Evolutionary conservation across 2,329 filamentous ascomycete species (phyloP), one percentile per base, ranked within the genome.

Genomic region (Clonostachys chloroleuca): DNA sequence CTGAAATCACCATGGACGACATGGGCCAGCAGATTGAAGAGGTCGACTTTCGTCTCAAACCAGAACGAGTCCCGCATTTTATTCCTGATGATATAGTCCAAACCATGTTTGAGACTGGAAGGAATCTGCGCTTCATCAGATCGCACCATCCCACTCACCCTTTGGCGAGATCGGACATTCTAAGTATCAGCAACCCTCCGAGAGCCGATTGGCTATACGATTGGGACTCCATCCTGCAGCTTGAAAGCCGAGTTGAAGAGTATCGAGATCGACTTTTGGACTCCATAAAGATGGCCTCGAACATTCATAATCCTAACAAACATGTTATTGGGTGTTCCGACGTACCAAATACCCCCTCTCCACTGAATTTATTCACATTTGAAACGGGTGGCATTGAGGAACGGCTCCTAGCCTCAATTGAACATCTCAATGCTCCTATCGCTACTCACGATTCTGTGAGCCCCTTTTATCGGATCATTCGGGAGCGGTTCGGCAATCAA

Each of bases 31-130:
- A 84, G 54, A 65, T 74, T 9, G 75, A 77, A 37, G 78, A 81
- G 18, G 60, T 75, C 2, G 81, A 87, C 51, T 88, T 81, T 54
- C 66, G 80, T 6, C 75, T 92, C 34, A 81, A 86, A 50, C 71
- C 74, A 18, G 70, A 78, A 30, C 79, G 80, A 51, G 82, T 94
- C 67, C 89, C 89, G 1, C 71, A 75, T 3, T 94, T 94, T 54
- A 74, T 95, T 41, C 78, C 84, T 0, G 62, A 71, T 6, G 88
- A 94, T 48, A 78, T 92, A 53, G 84, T 82, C 4, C 75, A 79
- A 44, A 70, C 75, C 6, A 81, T 94, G n/a, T 92, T 92, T 53
- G 89, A 95, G 60, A 87, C 84, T 5, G 90, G 89, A 5, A 81
- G 79, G 56, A 92, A 87, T 59, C 66, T 95, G 43, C 80, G 87